Conservation (phyloP, 2,329 filamentous ascomycete species). For the Arthrobotrys sphaeroides region DNA sequence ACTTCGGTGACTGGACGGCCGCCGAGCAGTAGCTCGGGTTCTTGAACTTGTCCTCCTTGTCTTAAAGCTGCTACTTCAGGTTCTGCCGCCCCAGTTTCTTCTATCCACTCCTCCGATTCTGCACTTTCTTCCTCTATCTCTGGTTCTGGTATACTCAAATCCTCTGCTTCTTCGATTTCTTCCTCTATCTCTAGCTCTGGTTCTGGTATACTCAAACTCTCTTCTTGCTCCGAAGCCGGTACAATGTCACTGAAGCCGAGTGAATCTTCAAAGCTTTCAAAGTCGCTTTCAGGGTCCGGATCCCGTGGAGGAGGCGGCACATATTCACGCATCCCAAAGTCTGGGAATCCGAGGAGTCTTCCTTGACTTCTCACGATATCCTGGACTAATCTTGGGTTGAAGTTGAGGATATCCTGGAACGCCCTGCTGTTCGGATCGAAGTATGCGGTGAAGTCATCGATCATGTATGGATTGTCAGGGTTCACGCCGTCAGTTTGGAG, state of each 20-base stretch:
- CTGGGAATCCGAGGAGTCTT: neutral
- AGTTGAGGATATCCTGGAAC: neutral
- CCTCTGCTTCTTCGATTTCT: neutral
- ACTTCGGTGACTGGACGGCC: neutral
- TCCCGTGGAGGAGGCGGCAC: neutral
- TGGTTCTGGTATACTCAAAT: neutral
- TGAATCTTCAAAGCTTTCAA: too few relatives aligned
- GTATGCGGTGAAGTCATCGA: neutral
- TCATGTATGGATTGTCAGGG: neutral
- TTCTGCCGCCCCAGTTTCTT: neutral
- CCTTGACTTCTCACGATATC: neutral
- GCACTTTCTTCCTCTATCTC: neutral
- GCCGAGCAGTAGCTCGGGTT: neutral
- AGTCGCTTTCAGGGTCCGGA: neutral
- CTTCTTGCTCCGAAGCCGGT: too few relatives aligned
- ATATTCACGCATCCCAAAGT: neutral
- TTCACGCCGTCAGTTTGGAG: constrained; percentile 1
- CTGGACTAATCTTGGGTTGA: constrained; percentile 12
- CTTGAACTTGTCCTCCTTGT: neutral
- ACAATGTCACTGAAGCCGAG: too few relatives aligned
- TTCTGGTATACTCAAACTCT: neutral
- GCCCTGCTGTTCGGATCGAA: neutral
- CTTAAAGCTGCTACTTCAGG: neutral
- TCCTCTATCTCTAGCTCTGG: neutral
- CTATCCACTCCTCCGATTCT: neutral